Evolutionary conservation across 169 alveolate species (phyloP), one percentile per base, ranked within the genome.

Genomic region (Plasmodium malariae): DNA sequence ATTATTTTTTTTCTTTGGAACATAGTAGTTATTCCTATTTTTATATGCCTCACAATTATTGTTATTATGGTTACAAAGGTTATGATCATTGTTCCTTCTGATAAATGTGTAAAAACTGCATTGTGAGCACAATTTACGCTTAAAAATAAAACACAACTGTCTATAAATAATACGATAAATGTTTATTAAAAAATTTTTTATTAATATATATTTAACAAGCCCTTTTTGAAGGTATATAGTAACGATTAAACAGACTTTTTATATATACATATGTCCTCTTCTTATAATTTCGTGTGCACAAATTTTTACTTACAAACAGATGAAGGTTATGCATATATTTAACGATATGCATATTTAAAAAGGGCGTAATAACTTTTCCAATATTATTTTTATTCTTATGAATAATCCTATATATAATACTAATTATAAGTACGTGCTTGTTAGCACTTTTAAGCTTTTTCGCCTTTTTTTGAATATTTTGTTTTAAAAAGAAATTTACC

Each of bases 401-500:
- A 55, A 55, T 54, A 55, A 73, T 14, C 28, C 28, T 54, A 63
- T 32, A 73, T 17, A 73, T 43, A 28, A 55, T 43, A 36, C 14
- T 57, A 73, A 43, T 43, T 73, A 73, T 34, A 73, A 32, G 34
- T 26, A 73, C 26, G 6, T 73, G 55, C 30, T 73, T 73, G 6
- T 54, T 51, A 36, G 55, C 21, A 26, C 36, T 36, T 17, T 55
- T 43, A 54, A 55, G 32, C 3, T 0, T 19, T 17, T 17, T 26
- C 26, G 40, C 54, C 11, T 26, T 73, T 73, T 73, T 73, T 28
- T 55, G n/a, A 36, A 45, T 40, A 54, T 55, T 54, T 12, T 28
- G 32, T 51, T 57, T 55, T 73, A 73, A 17, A 73, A 70, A 28
- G 45, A 48, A 48, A 70, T 30, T 21, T 45, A 70, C 63, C 40